These are phyloP conservation scores for Chaetomium olivaceum DNA, from an alignment of 2,329 filamentous ascomycete genomes.

Conservation along the genomic window DNA sequence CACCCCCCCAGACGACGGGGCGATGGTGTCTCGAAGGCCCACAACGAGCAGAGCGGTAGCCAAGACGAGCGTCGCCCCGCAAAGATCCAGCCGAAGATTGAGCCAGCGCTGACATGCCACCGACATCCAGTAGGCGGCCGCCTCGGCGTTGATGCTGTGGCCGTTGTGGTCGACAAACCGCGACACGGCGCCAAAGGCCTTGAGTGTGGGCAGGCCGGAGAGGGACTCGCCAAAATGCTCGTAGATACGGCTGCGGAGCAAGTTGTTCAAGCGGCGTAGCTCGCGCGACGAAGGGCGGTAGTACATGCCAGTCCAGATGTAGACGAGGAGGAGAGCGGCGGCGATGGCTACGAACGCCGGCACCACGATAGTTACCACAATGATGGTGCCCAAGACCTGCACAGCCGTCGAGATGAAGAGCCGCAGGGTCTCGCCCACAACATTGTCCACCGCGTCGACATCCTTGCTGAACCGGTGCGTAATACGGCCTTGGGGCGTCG, in stretches of 20 bases:
- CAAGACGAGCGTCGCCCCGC: neutral
- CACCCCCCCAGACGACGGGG: neutral
- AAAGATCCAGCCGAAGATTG: neutral
- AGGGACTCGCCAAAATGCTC: neutral
- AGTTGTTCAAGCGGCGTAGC: neutral
- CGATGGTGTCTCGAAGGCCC: neutral
- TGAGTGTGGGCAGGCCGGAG: neutral
- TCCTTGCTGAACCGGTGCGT: neutral
- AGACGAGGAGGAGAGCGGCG: neutral
- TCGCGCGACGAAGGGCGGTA: neutral
- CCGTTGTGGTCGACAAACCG: neutral
- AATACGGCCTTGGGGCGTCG: neutral
- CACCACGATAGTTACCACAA: neutral
- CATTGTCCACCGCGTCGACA: neutral
- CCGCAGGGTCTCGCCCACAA: neutral
- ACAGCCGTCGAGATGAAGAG: neutral
- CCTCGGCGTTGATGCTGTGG: neutral
- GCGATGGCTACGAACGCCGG: neutral
- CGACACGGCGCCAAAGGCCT: neutral
- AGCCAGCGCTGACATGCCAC: neutral
- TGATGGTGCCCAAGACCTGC: neutral
- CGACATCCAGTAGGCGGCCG: neutral
- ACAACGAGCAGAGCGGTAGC: neutral
- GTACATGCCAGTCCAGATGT: neutral
- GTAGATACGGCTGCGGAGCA: neutral